phyloP scores from a whole-genome alignment of 495 filamentous ascomycete genomes.

The Amniculicola lignicola region DNA sequence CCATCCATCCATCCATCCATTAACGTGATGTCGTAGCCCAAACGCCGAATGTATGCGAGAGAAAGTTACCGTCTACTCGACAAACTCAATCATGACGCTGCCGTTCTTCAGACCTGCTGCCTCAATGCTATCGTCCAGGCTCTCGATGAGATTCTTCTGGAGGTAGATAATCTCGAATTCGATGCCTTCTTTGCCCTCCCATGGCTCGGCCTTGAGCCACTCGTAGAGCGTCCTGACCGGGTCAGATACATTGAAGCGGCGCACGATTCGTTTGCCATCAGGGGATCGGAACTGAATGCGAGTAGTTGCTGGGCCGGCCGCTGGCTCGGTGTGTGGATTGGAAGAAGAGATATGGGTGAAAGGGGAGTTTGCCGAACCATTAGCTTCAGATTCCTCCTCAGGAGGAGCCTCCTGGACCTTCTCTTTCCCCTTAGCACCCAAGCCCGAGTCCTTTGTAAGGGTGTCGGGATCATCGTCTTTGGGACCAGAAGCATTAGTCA shows the following conservation, averaged over 20 bases:
- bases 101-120: slow-evolving; percentile 86
- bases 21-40: too few species aligned
- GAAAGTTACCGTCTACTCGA: too few species aligned
- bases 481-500: slow-evolving; percentile 49
- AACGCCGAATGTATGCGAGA: too few species aligned
- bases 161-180: slow-evolving; percentile 81
- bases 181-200: slow-evolving; percentile 71
- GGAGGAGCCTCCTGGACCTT: slow-evolving; percentile 41
- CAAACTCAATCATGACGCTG: slow-evolving; percentile 88
- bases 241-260: slow-evolving; percentile 77
- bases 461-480: slow-evolving; percentile 74
- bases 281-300: slow-evolving; percentile 88
- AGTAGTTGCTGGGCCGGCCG: slow-evolving; percentile 61
- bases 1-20: too few species aligned
- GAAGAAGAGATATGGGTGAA: slow-evolving; percentile 68
- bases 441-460: slow-evolving; percentile 61
- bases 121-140: slow-evolving; percentile 66
- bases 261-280: slow-evolving; percentile 68
- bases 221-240: slow-evolving; percentile 82
- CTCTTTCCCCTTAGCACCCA: slow-evolving; percentile 61
- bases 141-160: slow-evolving; percentile 76
- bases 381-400: slow-evolving; percentile 29
- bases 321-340: slow-evolving; percentile 74
- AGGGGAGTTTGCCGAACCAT: slow-evolving; percentile 41
- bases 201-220: slow-evolving; percentile 85